These are phyloP conservation scores for Silene uniflora DNA, from an alignment of 148 eudicot species.

Conservation along the genomic window DNA sequence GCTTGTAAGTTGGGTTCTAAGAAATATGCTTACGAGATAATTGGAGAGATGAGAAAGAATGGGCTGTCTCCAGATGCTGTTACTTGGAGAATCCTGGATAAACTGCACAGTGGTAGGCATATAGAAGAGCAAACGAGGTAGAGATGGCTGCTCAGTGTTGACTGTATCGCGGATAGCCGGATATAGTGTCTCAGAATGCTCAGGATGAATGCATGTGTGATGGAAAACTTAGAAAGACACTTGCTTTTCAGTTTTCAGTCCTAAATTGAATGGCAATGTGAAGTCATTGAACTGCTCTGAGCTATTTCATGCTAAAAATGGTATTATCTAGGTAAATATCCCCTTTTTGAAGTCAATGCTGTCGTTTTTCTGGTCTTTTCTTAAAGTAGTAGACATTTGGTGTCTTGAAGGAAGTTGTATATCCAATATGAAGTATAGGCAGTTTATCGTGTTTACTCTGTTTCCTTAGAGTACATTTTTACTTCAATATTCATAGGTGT, in stretches of 20 bases:
- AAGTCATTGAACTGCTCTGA: not conserved
- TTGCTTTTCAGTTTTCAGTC: not conserved
- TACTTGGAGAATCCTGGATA: constrained; percentile 76
- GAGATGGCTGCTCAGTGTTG: not conserved
- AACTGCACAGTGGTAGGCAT: constrained; percentile 40
- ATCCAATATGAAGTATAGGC: not conserved
- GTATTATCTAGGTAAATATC: constrained; percentile 1
- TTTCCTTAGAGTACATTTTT: too few relatives aligned
- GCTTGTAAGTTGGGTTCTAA: constrained; percentile 74
- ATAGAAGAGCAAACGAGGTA: not conserved
- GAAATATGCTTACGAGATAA: constrained; percentile 74
- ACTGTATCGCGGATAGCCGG: not conserved
- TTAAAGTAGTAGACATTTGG: not conserved
- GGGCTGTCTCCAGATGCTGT: constrained; percentile 77
- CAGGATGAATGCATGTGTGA: not conserved
- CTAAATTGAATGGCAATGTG: not conserved
- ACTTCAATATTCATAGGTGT: constrained; percentile 37
- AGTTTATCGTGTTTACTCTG: too few relatives aligned
- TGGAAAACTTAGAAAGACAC: not conserved
- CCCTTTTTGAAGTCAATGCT: not conserved
- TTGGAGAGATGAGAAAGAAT: constrained; percentile 90
- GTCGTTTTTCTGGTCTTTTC: not conserved
- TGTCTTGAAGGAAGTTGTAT: not conserved
- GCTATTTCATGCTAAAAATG: not conserved
- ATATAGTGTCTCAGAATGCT: constrained; percentile 2